Conservation (phyloP, 2,329 filamentous ascomycete genomes). For the Xylaria sp. region DNA sequence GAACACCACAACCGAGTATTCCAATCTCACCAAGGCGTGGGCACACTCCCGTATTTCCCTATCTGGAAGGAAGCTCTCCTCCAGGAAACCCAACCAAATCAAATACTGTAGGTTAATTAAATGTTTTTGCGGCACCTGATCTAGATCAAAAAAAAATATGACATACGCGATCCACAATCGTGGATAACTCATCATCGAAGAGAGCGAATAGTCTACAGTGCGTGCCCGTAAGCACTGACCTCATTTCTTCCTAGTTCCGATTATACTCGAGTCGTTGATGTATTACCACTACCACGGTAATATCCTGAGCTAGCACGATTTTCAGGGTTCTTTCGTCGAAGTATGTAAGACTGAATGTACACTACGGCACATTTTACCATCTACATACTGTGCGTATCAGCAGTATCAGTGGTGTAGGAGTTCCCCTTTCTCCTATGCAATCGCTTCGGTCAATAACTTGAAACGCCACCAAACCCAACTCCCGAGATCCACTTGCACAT, state of each 20-base stretch:
- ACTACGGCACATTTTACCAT: background rate
- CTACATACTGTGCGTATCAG: too few relatives aligned
- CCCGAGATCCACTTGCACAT: conserved; percentile 28
- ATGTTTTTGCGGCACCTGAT: conserved; percentile 24
- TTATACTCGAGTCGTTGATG: background rate
- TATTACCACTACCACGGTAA: background rate
- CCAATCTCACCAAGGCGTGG: background rate
- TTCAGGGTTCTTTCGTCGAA: conserved; percentile 3
- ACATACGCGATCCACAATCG: conserved; percentile 1
- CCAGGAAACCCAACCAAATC: conserved; percentile 16
- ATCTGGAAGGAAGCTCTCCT: conserved; percentile 16
- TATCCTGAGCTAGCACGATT: background rate
- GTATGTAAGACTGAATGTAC: background rate
- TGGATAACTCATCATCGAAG: background rate
- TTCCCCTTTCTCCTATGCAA: background rate
- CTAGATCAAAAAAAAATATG: conserved; percentile 6
- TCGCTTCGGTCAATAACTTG: conserved; percentile 11
- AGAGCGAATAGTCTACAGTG: background rate
- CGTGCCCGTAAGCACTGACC: background rate
- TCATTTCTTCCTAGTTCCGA: background rate
- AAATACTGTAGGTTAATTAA: conserved; percentile 5
- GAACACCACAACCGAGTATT: conserved; percentile 12
- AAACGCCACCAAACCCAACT: conserved; percentile 18
- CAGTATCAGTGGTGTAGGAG: background rate
- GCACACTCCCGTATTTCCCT: conserved; percentile 9